Conservation (phyloP, 2,329 filamentous ascomycete species). For the Harringtonia lauricola region DNA sequence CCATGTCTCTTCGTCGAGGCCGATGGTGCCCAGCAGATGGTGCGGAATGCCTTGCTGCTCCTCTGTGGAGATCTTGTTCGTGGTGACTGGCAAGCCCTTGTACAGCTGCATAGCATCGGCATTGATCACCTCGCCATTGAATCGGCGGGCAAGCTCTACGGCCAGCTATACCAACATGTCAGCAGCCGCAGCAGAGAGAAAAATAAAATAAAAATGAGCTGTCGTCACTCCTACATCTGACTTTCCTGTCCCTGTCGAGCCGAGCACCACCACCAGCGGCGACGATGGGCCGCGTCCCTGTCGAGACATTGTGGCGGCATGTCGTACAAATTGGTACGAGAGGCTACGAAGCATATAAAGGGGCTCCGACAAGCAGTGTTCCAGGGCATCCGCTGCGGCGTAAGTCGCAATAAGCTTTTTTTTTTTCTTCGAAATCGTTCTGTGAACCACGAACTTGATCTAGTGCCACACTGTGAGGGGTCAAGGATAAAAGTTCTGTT, state of each 20-base stretch:
- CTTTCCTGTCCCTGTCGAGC: conserved; percentile 88
- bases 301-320: conserved; percentile 23
- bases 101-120: conserved; percentile 98
- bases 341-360: conserved; percentile 1
- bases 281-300: conserved; percentile 23
- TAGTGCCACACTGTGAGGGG: too few relatives aligned
- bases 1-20: conserved; percentile 70
- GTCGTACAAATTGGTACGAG: conserved; percentile 5
- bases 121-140: conserved; percentile 92
- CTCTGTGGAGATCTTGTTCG: conserved; percentile 72
- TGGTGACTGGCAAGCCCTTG: conserved; percentile 80
- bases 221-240: conserved; percentile 57
- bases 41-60: conserved; percentile 77
- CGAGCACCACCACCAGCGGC: conserved; percentile 72
- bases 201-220: not conserved
- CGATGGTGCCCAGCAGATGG: conserved; percentile 74
- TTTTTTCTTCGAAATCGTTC: too few relatives aligned
- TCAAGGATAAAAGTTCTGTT: too few relatives aligned
- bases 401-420: too few relatives aligned
- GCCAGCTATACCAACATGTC: conserved; percentile 51
- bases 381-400: not conserved
- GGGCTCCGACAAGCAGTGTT: not conserved
- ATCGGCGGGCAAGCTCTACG: conserved; percentile 70
- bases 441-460: too few relatives aligned
- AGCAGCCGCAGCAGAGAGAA: too few relatives aligned